phyloP scores from a whole-genome alignment of 495 filamentous ascomycete species.

The Aspergillus cavernicola region DNA sequence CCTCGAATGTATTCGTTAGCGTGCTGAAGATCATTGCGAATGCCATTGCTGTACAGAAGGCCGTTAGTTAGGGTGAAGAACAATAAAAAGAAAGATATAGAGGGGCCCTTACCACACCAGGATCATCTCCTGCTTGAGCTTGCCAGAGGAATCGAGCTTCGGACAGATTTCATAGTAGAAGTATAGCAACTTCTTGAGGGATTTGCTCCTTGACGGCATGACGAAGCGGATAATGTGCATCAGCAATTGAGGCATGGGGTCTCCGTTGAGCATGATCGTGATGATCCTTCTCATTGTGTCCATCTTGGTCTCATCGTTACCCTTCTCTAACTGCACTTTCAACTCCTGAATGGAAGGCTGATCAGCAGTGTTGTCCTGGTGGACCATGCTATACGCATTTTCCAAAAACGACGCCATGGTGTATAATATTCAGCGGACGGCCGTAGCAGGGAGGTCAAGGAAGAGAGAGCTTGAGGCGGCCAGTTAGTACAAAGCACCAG shows the following conservation, averaged over 20 bases:
- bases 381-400: slow-evolving; percentile 88
- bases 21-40: slow-evolving; percentile 94
- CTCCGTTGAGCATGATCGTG: slow-evolving; percentile 96
- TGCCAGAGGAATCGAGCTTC: slow-evolving; percentile 84
- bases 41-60: slow-evolving; percentile 71
- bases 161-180: slow-evolving; percentile 99
- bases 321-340: slow-evolving; percentile 93
- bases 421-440: slow-evolving; percentile 25
- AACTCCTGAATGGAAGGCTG: slow-evolving; percentile 86
- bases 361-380: slow-evolving; percentile 91
- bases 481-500: slow-evolving; percentile 39
- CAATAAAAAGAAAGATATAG: too few relatives aligned
- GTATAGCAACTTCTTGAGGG: slow-evolving; percentile 97
- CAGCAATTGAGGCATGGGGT: slow-evolving; percentile 88
- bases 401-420: slow-evolving; percentile 95
- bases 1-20: slow-evolving; percentile 98
- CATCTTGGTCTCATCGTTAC: slow-evolving; percentile 92
- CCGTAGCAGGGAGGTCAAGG: slow-evolving; percentile 18
- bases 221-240: slow-evolving; percentile 99
- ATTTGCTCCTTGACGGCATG: slow-evolving; percentile 95
- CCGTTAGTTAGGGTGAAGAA: slow-evolving; percentile 27
- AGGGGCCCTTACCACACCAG: slow-evolving; percentile 78
- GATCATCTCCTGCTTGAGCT: slow-evolving; percentile 99
- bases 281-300: slow-evolving; percentile 98
- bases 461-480: slow-evolving; percentile 33